These are phyloP conservation scores for Jatropha multifida DNA, from an alignment of 441 rosid genomes.

Conservation along the genomic window DNA sequence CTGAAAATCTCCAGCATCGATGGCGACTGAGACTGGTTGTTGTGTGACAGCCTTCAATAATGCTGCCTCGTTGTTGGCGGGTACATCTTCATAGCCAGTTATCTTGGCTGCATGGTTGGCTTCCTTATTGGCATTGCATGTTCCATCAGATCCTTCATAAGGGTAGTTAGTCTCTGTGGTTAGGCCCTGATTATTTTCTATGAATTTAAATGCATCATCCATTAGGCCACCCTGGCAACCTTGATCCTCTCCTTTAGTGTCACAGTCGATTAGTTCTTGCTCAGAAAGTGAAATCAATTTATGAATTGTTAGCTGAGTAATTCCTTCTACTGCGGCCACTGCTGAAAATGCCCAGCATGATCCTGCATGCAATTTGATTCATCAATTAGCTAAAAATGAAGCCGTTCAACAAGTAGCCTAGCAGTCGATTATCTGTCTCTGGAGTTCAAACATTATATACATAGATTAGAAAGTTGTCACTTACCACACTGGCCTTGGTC, in stretches of 20 bases:
- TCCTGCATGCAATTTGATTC: not conserved
- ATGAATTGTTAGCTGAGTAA: too few species aligned
- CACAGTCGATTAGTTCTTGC: too few species aligned
- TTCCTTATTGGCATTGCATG: constrained; percentile 30
- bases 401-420: not conserved
- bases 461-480: constrained; percentile 26
- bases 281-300: too few species aligned
- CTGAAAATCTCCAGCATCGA: not conserved
- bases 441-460: not conserved
- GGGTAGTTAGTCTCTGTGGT: constrained; percentile 46
- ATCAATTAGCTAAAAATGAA: not conserved
- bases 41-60: not conserved
- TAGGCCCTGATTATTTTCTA: constrained; percentile 43
- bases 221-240: constrained; percentile 44
- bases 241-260: too few species aligned
- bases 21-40: not conserved
- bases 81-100: not conserved
- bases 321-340: too few species aligned
- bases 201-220: constrained; percentile 52
- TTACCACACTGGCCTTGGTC: constrained; percentile 69
- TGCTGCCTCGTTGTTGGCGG: too few species aligned
- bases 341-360: not conserved
- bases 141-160: constrained; percentile 40
- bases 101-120: not conserved
- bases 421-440: not conserved